Percentiles rank a stretch among this genome's conserved stretches.
These are phyloP conservation scores for Ceratobasidium sp. DNA, from an alignment of 1,284 basidiomycete genomes.

Conservation along the genomic window DNA sequence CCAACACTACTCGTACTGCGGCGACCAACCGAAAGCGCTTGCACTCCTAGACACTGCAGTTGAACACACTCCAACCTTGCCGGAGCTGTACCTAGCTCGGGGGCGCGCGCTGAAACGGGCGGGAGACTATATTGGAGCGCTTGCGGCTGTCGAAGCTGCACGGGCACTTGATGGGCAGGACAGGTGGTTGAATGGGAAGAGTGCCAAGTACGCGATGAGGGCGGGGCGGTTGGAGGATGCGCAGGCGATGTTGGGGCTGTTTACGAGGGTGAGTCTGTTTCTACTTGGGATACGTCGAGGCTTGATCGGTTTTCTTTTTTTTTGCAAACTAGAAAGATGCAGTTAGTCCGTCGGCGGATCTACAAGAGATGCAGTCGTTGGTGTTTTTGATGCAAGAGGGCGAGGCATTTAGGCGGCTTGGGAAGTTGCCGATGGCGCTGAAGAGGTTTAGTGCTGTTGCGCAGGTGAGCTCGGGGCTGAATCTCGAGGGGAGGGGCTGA, in stretches of 20 bases:
- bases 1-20: slow-evolving; percentile 84
- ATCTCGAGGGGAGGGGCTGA: too few relatives aligned
- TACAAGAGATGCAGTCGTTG: slow-evolving; percentile 96
- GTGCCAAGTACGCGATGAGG: slow-evolving; percentile 89
- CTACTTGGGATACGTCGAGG: too few relatives aligned
- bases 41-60: slow-evolving; percentile 73
- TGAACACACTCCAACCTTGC: slow-evolving; percentile 90
- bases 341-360: slow-evolving; percentile 76
- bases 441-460: slow-evolving; percentile 86
- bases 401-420: slow-evolving; percentile 71
- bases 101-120: slow-evolving; percentile 89
- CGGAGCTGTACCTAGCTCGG: slow-evolving; percentile 88
- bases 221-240: slow-evolving; percentile 84
- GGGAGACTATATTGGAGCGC: slow-evolving; percentile 83
- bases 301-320: not conserved
- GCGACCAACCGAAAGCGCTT: slow-evolving; percentile 69
- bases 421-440: slow-evolving; percentile 82
- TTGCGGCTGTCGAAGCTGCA: slow-evolving; percentile 83
- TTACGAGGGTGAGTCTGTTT: slow-evolving; percentile 79
- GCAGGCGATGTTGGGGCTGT: slow-evolving; percentile 76
- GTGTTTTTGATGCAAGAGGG: slow-evolving; percentile 90
- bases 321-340: slow-evolving; percentile 77
- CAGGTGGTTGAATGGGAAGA: slow-evolving; percentile 94
- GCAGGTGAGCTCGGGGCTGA: slow-evolving; percentile 69
- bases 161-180: slow-evolving; percentile 93